Evolutionary conservation across 2,329 filamentous ascomycete species (phyloP).

Genomic region (Shiraia sp.): DNA sequence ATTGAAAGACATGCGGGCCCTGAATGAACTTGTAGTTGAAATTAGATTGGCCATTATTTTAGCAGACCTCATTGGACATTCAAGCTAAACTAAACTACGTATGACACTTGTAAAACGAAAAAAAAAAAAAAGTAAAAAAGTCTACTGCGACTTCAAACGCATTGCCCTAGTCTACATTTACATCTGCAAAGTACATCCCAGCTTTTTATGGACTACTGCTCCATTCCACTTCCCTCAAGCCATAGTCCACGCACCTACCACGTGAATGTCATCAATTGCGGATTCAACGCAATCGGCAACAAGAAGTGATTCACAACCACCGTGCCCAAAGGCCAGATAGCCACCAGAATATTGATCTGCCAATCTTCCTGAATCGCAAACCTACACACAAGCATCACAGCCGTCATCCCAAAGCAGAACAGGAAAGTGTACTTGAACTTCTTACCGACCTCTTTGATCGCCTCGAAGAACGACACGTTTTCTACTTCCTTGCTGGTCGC

Average conservation of each 20-base stretch:
- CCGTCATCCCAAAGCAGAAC: conserved; percentile 64
- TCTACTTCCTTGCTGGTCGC: conserved; percentile 82
- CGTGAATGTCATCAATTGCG: conserved; percentile 78
- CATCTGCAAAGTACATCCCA: too few species aligned
- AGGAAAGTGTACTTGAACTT: conserved; percentile 70
- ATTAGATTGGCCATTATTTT: too few species aligned
- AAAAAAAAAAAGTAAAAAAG: too few species aligned
- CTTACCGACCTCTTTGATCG: conserved; percentile 76
- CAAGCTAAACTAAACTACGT: too few species aligned
- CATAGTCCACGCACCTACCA: conserved; percentile 63
- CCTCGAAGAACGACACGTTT: conserved; percentile 82
- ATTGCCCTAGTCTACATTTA: too few species aligned
- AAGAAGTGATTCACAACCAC: conserved; percentile 71
- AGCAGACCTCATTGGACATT: too few species aligned
- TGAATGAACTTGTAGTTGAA: too few species aligned
- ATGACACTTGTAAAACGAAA: too few species aligned
- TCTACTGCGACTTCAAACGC: too few species aligned
- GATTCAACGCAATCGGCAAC: conserved; percentile 73
- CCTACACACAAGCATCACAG: conserved; percentile 68
- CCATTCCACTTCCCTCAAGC: too few species aligned
- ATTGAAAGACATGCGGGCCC: too few species aligned
- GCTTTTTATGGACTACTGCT: too few species aligned
- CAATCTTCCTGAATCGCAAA: conserved; percentile 66
- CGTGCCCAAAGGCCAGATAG: conserved; percentile 72
- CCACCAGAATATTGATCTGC: conserved; percentile 57